Evolutionary conservation across 2,329 filamentous ascomycete species (phyloP).

Genomic region (Tolypocladium endophyticum): DNA sequence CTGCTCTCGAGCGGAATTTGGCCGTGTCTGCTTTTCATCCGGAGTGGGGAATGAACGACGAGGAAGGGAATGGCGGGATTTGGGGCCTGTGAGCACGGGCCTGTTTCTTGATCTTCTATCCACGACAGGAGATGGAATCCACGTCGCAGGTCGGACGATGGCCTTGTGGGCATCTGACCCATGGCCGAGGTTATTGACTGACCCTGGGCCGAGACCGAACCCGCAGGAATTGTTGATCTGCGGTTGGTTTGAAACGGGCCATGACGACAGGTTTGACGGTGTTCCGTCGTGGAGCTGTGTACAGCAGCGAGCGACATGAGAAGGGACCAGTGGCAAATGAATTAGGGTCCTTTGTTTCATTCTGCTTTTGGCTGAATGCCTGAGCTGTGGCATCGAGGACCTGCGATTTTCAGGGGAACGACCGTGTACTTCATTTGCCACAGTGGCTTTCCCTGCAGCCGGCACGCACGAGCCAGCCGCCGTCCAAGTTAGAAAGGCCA

Average conservation of each 20-base stretch:
- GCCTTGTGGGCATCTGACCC: neutral
- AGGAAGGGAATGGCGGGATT: neutral
- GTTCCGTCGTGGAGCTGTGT: neutral
- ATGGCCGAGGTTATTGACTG: neutral
- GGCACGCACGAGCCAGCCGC: neutral
- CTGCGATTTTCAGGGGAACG: neutral
- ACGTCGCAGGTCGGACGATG: neutral
- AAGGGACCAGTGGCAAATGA: neutral
- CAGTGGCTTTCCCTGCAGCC: neutral
- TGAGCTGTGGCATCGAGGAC: neutral
- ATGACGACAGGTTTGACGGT: neutral
- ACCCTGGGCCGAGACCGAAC: neutral
- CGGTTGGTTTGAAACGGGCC: neutral
- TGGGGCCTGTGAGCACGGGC: neutral
- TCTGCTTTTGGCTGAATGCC: neutral
- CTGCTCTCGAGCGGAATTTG: neutral
- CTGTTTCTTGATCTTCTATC: neutral
- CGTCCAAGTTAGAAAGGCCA: neutral
- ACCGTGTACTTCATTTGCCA: neutral
- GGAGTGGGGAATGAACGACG: neutral
- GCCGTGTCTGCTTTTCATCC: neutral
- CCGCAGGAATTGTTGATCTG: neutral
- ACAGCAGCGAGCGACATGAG: neutral
- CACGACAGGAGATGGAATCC: neutral
- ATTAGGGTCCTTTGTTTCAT: neutral